These are phyloP conservation scores for Schizonepeta tenuifolia DNA, from an alignment of 257 asterid species.

Conservation along the genomic window DNA sequence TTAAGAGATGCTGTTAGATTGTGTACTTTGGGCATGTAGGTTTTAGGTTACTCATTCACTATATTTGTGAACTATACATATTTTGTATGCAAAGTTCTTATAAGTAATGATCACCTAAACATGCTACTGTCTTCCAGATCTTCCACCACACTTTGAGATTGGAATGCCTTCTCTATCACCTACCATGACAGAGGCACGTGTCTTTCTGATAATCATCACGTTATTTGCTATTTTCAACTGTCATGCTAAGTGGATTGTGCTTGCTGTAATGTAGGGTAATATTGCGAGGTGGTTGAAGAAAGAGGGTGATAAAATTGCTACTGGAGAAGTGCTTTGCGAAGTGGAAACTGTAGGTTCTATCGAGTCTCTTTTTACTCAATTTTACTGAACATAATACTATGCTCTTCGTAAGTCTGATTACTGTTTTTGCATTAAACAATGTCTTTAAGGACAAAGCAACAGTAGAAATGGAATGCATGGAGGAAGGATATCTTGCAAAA, in stretches of 20 bases:
- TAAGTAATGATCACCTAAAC: not conserved
- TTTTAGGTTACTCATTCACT: not conserved
- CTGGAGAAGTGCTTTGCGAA: constrained; percentile 99
- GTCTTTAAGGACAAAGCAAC: constrained; percentile 88
- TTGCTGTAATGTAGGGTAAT: constrained; percentile 70
- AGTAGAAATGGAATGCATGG: constrained; percentile 99
- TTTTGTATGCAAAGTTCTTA: constrained; percentile 2
- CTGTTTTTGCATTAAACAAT: constrained; percentile 20
- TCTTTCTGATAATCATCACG: constrained; percentile 27
- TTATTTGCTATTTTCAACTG: constrained; percentile 19
- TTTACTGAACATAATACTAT: constrained; percentile 16
- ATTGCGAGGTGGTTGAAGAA: constrained; percentile 98
- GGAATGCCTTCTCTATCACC: constrained; percentile 99
- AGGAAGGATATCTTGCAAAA: constrained; percentile 97
- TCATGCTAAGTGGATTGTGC: constrained; percentile 26
- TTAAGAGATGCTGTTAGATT: constrained; percentile 16
- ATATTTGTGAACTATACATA: constrained; percentile 12
- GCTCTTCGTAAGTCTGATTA: constrained; percentile 29
- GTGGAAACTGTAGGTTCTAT: constrained; percentile 86
- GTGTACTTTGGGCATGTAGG: constrained; percentile 25
- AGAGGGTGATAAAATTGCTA: constrained; percentile 92
- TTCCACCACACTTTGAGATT: constrained; percentile 95
- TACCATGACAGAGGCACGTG: constrained; percentile 92
- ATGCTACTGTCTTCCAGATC: constrained; percentile 55
- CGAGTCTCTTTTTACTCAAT: constrained; percentile 26